These are phyloP conservation scores for Boletus bicolor DNA, from an alignment of 768 basidiomycete genomes.

Conservation along the genomic window DNA sequence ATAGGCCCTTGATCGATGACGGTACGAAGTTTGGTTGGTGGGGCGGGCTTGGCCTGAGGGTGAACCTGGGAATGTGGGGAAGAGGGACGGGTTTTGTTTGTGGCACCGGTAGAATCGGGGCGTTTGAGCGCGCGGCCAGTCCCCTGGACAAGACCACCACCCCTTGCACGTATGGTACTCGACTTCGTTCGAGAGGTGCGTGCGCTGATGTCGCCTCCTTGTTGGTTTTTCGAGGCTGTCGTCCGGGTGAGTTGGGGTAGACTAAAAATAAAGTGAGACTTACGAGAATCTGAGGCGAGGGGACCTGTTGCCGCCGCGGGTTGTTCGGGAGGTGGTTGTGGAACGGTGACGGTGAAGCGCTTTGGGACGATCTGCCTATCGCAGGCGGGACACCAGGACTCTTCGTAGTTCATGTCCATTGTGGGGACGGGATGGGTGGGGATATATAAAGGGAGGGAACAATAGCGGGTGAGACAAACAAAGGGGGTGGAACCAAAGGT, in stretches of 20 bases:
- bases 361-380: slow-evolving; percentile 79
- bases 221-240: slow-evolving; percentile 29
- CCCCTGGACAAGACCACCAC: slow-evolving; percentile 59
- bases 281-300: slow-evolving; percentile 42
- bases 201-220: slow-evolving; percentile 16
- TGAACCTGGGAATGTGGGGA: slow-evolving; percentile 22
- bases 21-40: slow-evolving; percentile 51
- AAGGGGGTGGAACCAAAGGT: neutral
- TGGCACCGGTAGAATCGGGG: slow-evolving; percentile 21
- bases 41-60: slow-evolving; percentile 25
- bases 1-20: slow-evolving; percentile 80
- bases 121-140: slow-evolving; percentile 58
- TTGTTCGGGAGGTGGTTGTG: slow-evolving; percentile 19
- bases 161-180: slow-evolving; percentile 35
- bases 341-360: slow-evolving; percentile 52
- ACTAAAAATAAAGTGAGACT: slow-evolving; percentile 12
- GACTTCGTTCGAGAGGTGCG: slow-evolving; percentile 36
- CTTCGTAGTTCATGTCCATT: slow-evolving; percentile 50
- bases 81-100: slow-evolving; percentile 13
- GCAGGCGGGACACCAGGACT: slow-evolving; percentile 80
- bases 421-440: slow-evolving; percentile 9
- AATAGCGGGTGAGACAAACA: slow-evolving; percentile 22
- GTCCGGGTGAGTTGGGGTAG: slow-evolving; percentile 1
- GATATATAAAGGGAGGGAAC: slow-evolving; percentile 10
- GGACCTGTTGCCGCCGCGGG: slow-evolving; percentile 27